Evolutionary conservation across 768 basidiomycete species (phyloP), one percentile per base, ranked within the genome.

Genomic region (Suillus brevipes): DNA sequence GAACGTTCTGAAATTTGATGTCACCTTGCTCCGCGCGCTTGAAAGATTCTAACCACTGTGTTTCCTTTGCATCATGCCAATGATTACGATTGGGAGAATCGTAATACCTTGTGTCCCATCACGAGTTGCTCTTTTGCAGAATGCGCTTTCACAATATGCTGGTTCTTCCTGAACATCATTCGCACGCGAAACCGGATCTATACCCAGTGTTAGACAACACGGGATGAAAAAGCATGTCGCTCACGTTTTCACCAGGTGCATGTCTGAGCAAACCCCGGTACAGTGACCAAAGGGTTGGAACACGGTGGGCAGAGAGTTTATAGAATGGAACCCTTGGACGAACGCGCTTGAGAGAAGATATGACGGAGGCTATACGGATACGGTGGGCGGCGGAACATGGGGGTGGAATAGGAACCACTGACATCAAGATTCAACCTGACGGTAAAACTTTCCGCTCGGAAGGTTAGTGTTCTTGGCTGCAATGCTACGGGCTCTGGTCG

Each of bases 201-300:
- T 16, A 65, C 55, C 63, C 69, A 42, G 55, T 20, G 28, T 12
- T n/a, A 65, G 40, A 64, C 40, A 31, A 60, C 52, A 20, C 34
- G 20, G 40, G 4, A 2, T 37, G 8, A 16, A n/a, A 60, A 49
- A 49, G n/a, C 38, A 34, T n/a, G 20, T 36, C 2, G 52, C 10
- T 47, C 69, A 91, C 90, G 71, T 85, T 79, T 34, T 84, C 81
- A 16, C 81, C 81, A 1, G 86, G 84, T 7, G 90, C 82, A 47
- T 82, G 70, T 36, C 81, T 78, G 57, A 92, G 75, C 16, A 96
- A 80, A 4, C 86, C 85, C 25, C 92, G 83, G 74, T 95, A 96
- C 6, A 95, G 78, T 0, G 81, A 75, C 90, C 91, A 92, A 69
- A 90, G 74, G 0, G 92, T 94, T 4, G 94, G 93, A 34, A 88